Base-by-base conservation (phyloP, 805 yeast genomes). In the Metschnikowia reukaufii region DNA sequence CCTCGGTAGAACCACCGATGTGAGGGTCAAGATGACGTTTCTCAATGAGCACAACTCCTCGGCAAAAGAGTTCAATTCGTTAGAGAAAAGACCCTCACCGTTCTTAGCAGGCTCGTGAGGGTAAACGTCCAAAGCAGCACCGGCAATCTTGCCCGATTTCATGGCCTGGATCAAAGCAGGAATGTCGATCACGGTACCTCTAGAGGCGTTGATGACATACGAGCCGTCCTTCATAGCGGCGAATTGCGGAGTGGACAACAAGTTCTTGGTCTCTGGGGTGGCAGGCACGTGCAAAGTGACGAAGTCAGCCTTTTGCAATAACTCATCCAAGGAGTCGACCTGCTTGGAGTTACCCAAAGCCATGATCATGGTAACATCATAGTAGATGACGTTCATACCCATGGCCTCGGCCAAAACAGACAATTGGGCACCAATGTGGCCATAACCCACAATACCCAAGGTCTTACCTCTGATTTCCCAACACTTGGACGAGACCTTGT, bases 381-480 rank as follows among this genome's bases (percentile, higher is more conserved):
- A 89, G 77, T 92, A 94, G 52, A 92, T 73, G 44, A 94, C 97
- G 58, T 86, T 87, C 96, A 94, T 85, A 73, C 99, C 99, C 83
- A 94, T 83, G 37, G 97, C 82, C 77, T 94, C 99, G 42, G 99
- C 98, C 60, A 94, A 75, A 9, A 94, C 99, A 7, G 96, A 87
- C 66, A 94, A 83, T 74, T 94, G 99, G 41, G 98, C 75, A 60
- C 99, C 99, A 73, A 94, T 94, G 70, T 94, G 99, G 61, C 99
- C 99, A 64, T 94, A 94, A 59, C 99, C 99, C 33, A 94, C 78
- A 62, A 94, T 94, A 52, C 99, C 99, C 60, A 94, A 78, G 40
- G 99, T 92, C 72, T 94, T 94, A 58, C 99, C 99, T 75, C 99
- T 87, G 59, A 94, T 91, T 74, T 94, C 99, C 98, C 98, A 94